Percentiles rank a stretch among this genome's conserved stretches.
These are phyloP conservation scores for Colletotrichum endophyticum DNA, from an alignment of 2,329 filamentous ascomycete genomes.

Conservation along the genomic window DNA sequence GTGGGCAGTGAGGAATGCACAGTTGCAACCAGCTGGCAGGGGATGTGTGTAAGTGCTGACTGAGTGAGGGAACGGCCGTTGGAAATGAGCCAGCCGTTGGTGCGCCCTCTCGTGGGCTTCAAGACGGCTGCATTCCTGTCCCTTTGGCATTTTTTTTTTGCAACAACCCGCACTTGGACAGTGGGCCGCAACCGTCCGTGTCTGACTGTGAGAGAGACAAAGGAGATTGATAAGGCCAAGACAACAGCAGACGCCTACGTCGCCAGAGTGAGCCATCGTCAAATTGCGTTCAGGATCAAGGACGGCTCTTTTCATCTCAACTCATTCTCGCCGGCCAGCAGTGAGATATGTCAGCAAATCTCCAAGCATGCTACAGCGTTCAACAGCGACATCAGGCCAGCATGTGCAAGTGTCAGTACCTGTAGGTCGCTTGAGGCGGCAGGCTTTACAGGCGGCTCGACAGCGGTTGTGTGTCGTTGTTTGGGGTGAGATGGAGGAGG, in stretches of 20 bases:
- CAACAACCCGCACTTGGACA: neutral
- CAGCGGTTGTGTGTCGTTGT: neutral
- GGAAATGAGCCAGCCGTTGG: neutral
- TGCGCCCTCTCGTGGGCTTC: neutral
- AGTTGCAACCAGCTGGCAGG: neutral
- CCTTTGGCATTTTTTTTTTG: neutral
- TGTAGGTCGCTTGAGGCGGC: neutral
- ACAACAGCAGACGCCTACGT: conserved; percentile 1
- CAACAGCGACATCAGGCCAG: neutral
- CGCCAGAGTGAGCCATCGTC: neutral
- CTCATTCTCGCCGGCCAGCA: neutral
- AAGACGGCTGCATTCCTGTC: neutral
- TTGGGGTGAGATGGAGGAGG: neutral
- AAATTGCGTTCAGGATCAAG: conserved; percentile 10
- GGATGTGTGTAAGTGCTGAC: no score
- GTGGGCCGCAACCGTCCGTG: conserved; percentile 1
- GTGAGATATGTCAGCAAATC: neutral
- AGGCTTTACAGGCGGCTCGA: neutral
- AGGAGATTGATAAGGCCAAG: conserved; percentile 11
- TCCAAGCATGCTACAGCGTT: neutral
- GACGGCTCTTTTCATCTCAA: conserved; percentile 4
- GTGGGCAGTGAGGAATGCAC: neutral
- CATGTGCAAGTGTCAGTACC: neutral
- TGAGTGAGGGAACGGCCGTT: neutral
- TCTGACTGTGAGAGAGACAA: conserved; percentile 10